These are phyloP conservation scores for Cryoendolithus antarcticus DNA, from an alignment of 2,329 filamentous ascomycete species.

Conservation along the genomic window DNA sequence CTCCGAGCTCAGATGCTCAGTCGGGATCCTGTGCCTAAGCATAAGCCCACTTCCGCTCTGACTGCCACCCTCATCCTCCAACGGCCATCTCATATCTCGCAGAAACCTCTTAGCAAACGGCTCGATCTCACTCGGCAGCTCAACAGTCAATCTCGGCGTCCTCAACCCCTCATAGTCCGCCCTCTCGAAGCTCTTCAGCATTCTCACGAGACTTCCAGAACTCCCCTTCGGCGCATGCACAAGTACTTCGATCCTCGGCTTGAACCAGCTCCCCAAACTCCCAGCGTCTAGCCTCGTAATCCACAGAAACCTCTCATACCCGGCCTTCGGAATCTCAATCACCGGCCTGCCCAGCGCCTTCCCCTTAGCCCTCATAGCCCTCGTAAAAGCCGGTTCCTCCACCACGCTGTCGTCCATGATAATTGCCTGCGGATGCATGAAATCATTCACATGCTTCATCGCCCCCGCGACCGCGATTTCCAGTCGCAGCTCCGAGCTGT, in stretches of 20 bases:
- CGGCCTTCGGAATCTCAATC: slow-evolving; percentile 59
- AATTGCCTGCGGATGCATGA: slow-evolving; percentile 65
- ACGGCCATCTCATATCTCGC: slow-evolving; percentile 54
- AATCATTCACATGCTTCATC: slow-evolving; percentile 57
- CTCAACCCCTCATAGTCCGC: slow-evolving; percentile 64
- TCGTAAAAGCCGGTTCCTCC: slow-evolving; percentile 59
- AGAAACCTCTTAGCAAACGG: slow-evolving; percentile 51
- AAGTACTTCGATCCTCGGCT: slow-evolving; percentile 66
- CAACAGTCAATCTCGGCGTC: slow-evolving; percentile 67
- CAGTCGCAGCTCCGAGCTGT: slow-evolving; percentile 60
- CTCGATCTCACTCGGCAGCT: slow-evolving; percentile 64
- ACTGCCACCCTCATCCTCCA: slow-evolving; percentile 29
- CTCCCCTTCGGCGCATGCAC: slow-evolving; percentile 61
- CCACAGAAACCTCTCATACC: slow-evolving; percentile 58
- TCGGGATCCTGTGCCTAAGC: slow-evolving; percentile 61
- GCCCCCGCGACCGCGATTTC: slow-evolving; percentile 51
- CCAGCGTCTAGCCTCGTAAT: slow-evolving; percentile 62
- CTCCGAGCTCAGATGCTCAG: slow-evolving; percentile 47
- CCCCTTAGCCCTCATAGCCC: slow-evolving; percentile 46
- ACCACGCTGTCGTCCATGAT: slow-evolving; percentile 55
- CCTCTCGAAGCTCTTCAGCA: slow-evolving; percentile 61
- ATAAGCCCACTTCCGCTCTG: slow-evolving; percentile 43
- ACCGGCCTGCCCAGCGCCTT: slow-evolving; percentile 45
- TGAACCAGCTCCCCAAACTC: slow-evolving; percentile 66
- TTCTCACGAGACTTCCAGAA: slow-evolving; percentile 61